These are phyloP conservation scores for Monosporozyma unispora DNA, from an alignment of 805 yeast species.

Conservation along the genomic window DNA sequence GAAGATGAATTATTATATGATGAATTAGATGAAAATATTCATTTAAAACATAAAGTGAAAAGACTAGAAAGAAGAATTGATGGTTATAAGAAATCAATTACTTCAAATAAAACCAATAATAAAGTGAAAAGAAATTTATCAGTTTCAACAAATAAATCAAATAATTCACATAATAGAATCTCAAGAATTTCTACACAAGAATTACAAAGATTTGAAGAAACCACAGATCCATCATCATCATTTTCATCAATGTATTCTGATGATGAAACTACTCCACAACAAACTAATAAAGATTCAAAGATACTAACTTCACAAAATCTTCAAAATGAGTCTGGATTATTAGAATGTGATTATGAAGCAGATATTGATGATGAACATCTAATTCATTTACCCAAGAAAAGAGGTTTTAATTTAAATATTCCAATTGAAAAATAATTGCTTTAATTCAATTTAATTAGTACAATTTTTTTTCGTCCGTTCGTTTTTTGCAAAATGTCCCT, in stretches of 20 bases:
- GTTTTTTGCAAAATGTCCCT: neutral
- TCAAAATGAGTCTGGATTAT: neutral
- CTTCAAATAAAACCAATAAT: neutral
- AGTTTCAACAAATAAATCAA: neutral
- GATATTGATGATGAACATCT: constrained; percentile 13
- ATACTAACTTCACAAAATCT: neutral
- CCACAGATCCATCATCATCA: constrained; percentile 15
- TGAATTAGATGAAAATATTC: constrained; percentile 1
- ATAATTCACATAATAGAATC: constrained; percentile 9
- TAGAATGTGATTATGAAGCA: constrained; percentile 7
- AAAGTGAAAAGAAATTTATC: too few species aligned
- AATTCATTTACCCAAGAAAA: constrained; percentile 1
- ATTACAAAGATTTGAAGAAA: constrained; percentile 21
- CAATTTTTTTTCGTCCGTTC: neutral
- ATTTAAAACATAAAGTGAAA: constrained; percentile 22
- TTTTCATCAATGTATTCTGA: constrained; percentile 5
- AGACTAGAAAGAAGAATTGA: constrained; percentile 25
- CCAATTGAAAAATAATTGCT: constrained; percentile 12
- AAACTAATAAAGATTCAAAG: neutral
- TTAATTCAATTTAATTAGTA: too few species aligned
- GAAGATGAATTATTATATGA: neutral
- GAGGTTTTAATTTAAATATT: constrained; percentile 18
- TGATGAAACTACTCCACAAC: neutral
- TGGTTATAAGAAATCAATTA: constrained; percentile 16
- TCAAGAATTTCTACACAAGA: constrained; percentile 21